A percentile compares a stretch with the other conserved stretches of the same genome.
Evolutionary conservation across 78 protist species (phyloP).

Genomic region (Chrysochromulina tobinii): DNA sequence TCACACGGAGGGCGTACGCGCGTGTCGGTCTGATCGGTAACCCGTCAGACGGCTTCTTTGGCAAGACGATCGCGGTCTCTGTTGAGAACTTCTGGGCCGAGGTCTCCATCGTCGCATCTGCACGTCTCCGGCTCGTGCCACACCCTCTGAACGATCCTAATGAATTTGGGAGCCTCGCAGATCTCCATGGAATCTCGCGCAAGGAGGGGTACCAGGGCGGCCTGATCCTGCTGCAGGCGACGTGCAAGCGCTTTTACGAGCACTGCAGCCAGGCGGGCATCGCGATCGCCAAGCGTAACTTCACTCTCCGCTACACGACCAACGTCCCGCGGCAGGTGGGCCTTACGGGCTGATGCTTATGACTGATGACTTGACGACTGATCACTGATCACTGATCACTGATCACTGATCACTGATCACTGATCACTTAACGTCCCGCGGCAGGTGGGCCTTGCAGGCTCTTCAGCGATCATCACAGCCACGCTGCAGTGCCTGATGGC

Average conservation of each 20-base stretch:
- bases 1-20: conserved; percentile 20
- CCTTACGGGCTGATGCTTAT: too few species aligned
- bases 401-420: too few species aligned
- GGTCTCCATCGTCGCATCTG: conserved; percentile 5
- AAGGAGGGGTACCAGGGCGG: conserved; percentile 54
- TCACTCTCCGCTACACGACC: conserved; percentile 46
- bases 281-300: background rate
- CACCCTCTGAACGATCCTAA: background rate
- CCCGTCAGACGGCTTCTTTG: conserved; percentile 56
- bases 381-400: too few species aligned
- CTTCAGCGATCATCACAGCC: conserved; percentile 39
- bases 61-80: conserved; percentile 45
- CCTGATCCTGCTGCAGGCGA: conserved; percentile 45
- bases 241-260: conserved; percentile 42
- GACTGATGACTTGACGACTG: too few species aligned
- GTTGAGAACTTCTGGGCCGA: conserved; percentile 42
- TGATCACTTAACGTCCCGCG: too few species aligned
- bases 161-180: background rate
- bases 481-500: background rate
- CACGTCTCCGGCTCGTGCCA: background rate
- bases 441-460: conserved; percentile 54
- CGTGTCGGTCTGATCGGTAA: conserved; percentile 56
- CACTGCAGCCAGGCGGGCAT: background rate
- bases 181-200: background rate
- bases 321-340: conserved; percentile 48